phyloP scores from a whole-genome alignment of 2,329 filamentous ascomycete genomes.

The Fusarium scirpi region DNA sequence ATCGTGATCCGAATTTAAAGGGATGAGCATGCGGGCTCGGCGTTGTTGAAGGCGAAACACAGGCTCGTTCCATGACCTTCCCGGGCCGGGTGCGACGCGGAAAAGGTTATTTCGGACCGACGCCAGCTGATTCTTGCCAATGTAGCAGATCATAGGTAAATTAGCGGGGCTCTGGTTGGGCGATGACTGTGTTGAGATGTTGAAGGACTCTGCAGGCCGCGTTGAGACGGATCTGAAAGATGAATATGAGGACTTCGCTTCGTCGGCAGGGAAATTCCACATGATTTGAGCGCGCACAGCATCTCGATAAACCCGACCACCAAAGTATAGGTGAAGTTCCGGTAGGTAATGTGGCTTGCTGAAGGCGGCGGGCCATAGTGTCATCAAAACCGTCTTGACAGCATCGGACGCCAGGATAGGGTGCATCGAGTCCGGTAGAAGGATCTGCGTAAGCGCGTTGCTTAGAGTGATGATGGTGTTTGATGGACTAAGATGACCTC shows the following conservation, averaged over 20 bases:
- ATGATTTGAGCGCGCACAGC: conserved; percentile 62
- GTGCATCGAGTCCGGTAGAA: conserved; percentile 51
- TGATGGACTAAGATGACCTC: conserved; percentile 55
- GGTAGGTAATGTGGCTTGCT: conserved; percentile 47
- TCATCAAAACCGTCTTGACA: conserved; percentile 59
- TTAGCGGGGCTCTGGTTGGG: conserved; percentile 37
- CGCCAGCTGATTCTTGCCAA: conserved; percentile 61
- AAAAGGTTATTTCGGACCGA: conserved; percentile 61
- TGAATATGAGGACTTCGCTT: conserved; percentile 44
- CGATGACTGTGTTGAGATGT: conserved; percentile 40
- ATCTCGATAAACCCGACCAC: conserved; percentile 57
- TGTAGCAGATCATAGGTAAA: conserved; percentile 58
- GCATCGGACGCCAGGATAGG: conserved; percentile 55
- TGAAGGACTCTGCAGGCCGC: conserved; percentile 49
- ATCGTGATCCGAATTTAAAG: conserved; percentile 63
- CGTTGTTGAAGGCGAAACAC: conserved; percentile 62
- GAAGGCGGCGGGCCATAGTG: conserved; percentile 58
- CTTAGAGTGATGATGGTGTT: conserved; percentile 57
- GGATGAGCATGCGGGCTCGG: conserved; percentile 61
- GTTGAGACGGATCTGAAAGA: conserved; percentile 56
- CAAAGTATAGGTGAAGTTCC: conserved; percentile 64
- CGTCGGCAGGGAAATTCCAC: conserved; percentile 57
- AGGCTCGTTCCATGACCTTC: conserved; percentile 57
- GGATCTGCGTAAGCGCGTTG: conserved; percentile 58
- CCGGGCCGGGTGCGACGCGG: conserved; percentile 57